A percentile compares a stretch with the other conserved stretches of the same genome.
Conservation (phyloP, 306 rosid genomes). For the Inga oerstediana region DNA sequence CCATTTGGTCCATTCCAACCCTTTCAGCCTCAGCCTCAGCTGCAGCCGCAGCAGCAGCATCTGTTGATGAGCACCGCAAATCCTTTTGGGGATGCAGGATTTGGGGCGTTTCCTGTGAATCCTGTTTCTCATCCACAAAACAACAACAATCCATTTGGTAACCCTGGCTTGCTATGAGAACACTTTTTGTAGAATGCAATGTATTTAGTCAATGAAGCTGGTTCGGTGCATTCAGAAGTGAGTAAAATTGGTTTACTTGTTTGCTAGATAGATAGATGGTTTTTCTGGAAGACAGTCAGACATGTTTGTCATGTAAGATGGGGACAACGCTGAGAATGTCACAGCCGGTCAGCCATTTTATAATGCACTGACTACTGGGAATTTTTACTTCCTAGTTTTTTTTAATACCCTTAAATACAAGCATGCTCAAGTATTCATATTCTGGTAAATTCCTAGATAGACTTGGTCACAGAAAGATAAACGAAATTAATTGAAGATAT, state of each 20-base stretch:
- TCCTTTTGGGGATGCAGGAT: slow-evolving; percentile 90
- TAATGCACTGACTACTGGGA: slow-evolving; percentile 36
- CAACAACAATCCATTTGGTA: slow-evolving; percentile 94
- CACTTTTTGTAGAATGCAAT: slow-evolving; percentile 22
- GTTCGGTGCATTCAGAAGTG: slow-evolving; percentile 49
- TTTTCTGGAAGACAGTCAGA: slow-evolving; percentile 39
- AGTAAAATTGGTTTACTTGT: slow-evolving; percentile 46
- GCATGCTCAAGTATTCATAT: slow-evolving; percentile 19
- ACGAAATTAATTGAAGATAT: neutral
- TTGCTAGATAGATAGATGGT: slow-evolving; percentile 28
- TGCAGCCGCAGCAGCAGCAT: slow-evolving; percentile 57
- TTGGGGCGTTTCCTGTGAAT: slow-evolving; percentile 63
- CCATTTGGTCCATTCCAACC: slow-evolving; percentile 93
- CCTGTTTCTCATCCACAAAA: slow-evolving; percentile 65
- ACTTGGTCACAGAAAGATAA: neutral
- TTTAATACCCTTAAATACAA: neutral
- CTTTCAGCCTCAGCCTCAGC: slow-evolving; percentile 42
- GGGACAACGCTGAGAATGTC: slow-evolving; percentile 39
- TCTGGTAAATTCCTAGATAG: neutral
- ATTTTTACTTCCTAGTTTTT: slow-evolving; percentile 23
- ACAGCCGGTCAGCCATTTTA: slow-evolving; percentile 40
- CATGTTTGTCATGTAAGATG: slow-evolving; percentile 50
- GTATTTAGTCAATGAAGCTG: slow-evolving; percentile 47
- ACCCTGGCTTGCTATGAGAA: slow-evolving; percentile 75
- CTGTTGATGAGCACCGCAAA: slow-evolving; percentile 69